These are phyloP conservation scores for Gentiana dahurica DNA, from an alignment of 257 asterid genomes.

Conservation along the genomic window DNA sequence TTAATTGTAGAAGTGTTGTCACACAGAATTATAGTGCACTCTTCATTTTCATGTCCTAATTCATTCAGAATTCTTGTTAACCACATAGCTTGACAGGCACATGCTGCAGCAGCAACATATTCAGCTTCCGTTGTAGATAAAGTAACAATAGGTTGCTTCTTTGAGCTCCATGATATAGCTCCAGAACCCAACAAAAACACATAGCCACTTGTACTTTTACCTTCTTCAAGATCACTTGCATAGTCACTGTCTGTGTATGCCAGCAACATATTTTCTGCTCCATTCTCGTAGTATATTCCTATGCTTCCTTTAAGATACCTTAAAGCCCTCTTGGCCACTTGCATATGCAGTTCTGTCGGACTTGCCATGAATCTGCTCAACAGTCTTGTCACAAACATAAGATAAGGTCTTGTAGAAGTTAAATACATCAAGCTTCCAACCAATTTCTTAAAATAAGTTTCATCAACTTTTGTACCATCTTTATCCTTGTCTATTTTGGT, in stretches of 20 bases:
- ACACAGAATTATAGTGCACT: not conserved
- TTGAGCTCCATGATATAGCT: constrained; percentile 1
- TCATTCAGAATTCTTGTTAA: not conserved
- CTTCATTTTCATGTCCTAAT: not conserved
- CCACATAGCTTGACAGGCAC: constrained; percentile 5
- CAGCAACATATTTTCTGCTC: not conserved
- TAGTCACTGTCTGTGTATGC: not conserved
- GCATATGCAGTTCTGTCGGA: not conserved
- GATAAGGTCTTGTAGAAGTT: not conserved
- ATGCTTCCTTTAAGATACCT: not conserved
- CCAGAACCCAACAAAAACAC: not conserved
- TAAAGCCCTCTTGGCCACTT: not conserved
- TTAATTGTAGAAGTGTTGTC: constrained; percentile 1
- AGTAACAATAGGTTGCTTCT: constrained; percentile 1
- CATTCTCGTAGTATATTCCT: not conserved
- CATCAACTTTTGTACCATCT: not conserved
- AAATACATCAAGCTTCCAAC: constrained; percentile 6
- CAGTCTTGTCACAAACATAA: not conserved
- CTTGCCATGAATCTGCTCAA: not conserved
- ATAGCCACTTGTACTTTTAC: not conserved
- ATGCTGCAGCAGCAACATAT: not conserved
- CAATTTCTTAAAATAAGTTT: not conserved
- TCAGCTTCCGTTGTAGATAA: not conserved
- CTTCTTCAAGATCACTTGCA: not conserved
- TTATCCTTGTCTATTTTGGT: not conserved